phyloP scores from a whole-genome alignment of 73 alveolate genomes.

The Tetrahymena thermophila region DNA sequence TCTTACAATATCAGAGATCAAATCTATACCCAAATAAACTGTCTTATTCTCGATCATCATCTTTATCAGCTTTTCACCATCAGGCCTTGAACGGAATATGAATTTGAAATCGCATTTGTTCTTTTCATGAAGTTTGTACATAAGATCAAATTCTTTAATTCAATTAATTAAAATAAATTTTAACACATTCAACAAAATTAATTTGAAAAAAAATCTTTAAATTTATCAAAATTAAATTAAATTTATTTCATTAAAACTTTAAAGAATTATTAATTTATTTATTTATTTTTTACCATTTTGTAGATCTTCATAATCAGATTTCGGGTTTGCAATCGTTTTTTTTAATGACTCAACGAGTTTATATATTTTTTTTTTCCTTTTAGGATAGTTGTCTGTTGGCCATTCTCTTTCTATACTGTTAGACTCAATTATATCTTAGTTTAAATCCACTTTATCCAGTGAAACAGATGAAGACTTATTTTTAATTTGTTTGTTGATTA shows the following conservation, averaged over 20 bases:
- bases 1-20: constrained; percentile 10
- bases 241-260: too few species aligned
- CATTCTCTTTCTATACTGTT: not conserved
- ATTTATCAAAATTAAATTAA: too few species aligned
- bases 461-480: not conserved
- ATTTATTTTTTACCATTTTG: not conserved
- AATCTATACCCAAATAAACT: constrained; percentile 12
- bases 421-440: not conserved
- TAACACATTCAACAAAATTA: too few species aligned
- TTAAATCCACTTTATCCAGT: not conserved
- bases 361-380: not conserved
- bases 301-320: not conserved
- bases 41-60: constrained; percentile 29
- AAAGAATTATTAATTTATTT: too few species aligned
- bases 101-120: constrained; percentile 12
- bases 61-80: constrained; percentile 40
- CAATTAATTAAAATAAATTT: too few species aligned
- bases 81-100: constrained; percentile 25
- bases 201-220: too few species aligned
- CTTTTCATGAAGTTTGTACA: not conserved
- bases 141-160: not conserved
- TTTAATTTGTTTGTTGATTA: not conserved
- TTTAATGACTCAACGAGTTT: not conserved
- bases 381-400: not conserved
- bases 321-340: not conserved